Percentiles rank a stretch among this genome's conserved stretches.
Conservation (phyloP, 2,329 filamentous ascomycete species). For the Phoma herbarum region DNA sequence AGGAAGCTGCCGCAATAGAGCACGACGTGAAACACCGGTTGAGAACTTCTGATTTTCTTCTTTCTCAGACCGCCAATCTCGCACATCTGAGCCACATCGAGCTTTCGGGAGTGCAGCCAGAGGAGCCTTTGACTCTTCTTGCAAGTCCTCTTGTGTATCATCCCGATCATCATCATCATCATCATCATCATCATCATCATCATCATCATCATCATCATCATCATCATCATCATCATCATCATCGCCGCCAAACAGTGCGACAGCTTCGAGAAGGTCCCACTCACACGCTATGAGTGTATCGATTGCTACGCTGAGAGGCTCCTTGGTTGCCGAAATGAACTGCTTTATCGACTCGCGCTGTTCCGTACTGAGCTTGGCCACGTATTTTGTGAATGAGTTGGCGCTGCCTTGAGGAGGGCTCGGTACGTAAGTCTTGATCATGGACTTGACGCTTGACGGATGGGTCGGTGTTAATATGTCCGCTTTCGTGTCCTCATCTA, state of each 20-base stretch:
- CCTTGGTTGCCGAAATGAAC: slow-evolving; percentile 8
- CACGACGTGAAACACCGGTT: not conserved
- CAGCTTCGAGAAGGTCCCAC: slow-evolving; percentile 16
- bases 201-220: too few relatives aligned
- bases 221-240: not conserved
- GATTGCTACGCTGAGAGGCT: slow-evolving; percentile 5
- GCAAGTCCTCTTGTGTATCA: not conserved
- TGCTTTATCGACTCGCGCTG: slow-evolving; percentile 1
- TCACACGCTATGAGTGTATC: not conserved
- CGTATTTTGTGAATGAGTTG: not conserved
- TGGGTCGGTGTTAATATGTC: not conserved
- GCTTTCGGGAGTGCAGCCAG: not conserved
- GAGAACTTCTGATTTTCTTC: not conserved
- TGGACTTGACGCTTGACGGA: not conserved
- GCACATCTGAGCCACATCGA: not conserved
- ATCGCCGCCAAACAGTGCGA: slow-evolving; percentile 2
- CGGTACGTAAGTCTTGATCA: not conserved
- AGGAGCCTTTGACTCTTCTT: not conserved
- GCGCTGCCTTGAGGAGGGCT: not conserved
- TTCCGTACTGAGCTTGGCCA: slow-evolving; percentile 1
- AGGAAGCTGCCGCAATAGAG: not conserved
- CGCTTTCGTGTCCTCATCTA: not conserved
- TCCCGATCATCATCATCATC: not conserved
- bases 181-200: not conserved
- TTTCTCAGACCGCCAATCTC: not conserved